Evolutionary conservation across 257 asterid species (phyloP).

Genomic region (Leonotis leonurus): DNA sequence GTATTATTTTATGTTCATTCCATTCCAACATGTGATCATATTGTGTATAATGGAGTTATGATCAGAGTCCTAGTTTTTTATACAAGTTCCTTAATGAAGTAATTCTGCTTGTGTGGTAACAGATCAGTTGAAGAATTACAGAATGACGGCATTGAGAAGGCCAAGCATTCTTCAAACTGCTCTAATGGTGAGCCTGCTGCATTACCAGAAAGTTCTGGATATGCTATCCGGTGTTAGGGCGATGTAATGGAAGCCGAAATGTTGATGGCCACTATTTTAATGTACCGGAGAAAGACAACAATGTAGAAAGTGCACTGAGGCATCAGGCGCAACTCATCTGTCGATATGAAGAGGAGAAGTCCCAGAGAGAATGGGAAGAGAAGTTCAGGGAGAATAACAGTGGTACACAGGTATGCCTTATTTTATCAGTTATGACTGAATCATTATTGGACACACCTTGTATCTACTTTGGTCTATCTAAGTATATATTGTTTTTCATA

Average conservation of each 20-base stretch:
- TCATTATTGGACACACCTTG: too few relatives aligned
- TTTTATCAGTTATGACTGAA: slow-evolving; percentile 1
- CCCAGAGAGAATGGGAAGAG: slow-evolving; percentile 93
- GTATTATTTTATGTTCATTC: slow-evolving; percentile 30
- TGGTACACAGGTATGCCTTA: slow-evolving; percentile 47
- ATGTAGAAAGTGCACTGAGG: slow-evolving; percentile 54
- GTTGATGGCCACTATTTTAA: slow-evolving; percentile 21
- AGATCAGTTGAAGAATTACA: slow-evolving; percentile 52
- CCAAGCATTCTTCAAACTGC: slow-evolving; percentile 29
- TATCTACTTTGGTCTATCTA: not conserved
- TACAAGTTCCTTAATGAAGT: slow-evolving; percentile 5
- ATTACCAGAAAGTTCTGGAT: slow-evolving; percentile 24
- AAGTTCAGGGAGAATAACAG: slow-evolving; percentile 57
- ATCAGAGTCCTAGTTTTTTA: not conserved
- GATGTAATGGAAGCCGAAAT: slow-evolving; percentile 23
- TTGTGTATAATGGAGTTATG: not conserved
- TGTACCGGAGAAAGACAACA: slow-evolving; percentile 31
- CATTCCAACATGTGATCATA: not conserved
- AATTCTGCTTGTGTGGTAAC: slow-evolving; percentile 21
- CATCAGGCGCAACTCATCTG: slow-evolving; percentile 53
- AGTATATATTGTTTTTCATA: not conserved
- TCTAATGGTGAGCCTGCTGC: slow-evolving; percentile 29
- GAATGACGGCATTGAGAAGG: slow-evolving; percentile 24
- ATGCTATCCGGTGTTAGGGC: slow-evolving; percentile 20
- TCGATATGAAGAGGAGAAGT: slow-evolving; percentile 63